Evolutionary conservation across 352 stramenopile species (phyloP).

Genomic region (Globisporangium heterothallicum): DNA sequence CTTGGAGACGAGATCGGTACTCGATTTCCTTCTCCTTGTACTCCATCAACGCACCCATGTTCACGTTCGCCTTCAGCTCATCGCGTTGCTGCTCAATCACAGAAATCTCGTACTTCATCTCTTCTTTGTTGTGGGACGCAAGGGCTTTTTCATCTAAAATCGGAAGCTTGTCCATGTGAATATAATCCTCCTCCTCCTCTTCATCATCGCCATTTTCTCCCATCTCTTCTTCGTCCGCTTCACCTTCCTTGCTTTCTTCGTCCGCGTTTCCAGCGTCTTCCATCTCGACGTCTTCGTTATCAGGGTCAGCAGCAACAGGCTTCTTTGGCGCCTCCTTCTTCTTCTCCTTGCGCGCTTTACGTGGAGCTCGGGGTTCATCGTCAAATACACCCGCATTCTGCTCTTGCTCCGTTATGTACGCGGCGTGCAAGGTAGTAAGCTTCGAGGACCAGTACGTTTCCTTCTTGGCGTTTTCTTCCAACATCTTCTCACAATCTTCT

Average conservation of each 20-base stretch:
- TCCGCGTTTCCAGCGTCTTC: constrained; percentile 18
- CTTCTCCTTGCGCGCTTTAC: constrained; percentile 36
- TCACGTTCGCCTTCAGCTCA: constrained; percentile 92
- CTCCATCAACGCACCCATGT: constrained; percentile 88
- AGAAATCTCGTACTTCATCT: constrained; percentile 92
- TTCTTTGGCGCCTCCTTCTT: constrained; percentile 17
- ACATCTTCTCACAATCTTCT: constrained; percentile 90
- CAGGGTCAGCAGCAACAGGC: constrained; percentile 23
- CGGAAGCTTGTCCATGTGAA: constrained; percentile 55
- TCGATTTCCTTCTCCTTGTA: constrained; percentile 95
- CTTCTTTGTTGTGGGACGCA: constrained; percentile 85
- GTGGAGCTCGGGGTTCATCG: constrained; percentile 31
- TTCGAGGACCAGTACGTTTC: constrained; percentile 81
- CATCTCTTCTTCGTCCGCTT: constrained; percentile 15
- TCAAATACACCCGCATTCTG: constrained; percentile 72
- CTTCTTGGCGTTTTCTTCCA: constrained; percentile 91
- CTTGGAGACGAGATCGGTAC: constrained; percentile 89
- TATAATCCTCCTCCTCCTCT: constrained; percentile 24
- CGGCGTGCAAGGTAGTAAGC: constrained; percentile 56
- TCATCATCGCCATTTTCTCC: constrained; percentile 20
- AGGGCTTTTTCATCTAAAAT: constrained; percentile 72
- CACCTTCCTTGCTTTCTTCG: constrained; percentile 29
- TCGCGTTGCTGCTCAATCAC: constrained; percentile 91
- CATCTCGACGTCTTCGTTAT: constrained; percentile 32
- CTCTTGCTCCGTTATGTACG: constrained; percentile 63